phyloP scores from a whole-genome alignment of 345 rosid genomes.

The Salix dunnii region DNA sequence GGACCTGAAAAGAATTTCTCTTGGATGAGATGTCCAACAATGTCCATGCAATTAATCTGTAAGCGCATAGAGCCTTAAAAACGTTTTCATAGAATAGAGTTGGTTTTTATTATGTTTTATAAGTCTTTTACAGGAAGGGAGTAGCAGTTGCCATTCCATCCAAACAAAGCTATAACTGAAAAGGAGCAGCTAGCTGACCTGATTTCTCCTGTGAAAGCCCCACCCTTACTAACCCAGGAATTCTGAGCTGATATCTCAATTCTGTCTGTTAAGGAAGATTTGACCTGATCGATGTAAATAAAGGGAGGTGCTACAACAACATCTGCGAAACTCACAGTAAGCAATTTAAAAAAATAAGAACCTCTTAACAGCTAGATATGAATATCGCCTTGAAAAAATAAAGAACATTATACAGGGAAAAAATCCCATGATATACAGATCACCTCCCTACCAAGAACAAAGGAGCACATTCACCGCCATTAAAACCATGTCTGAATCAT shows the following conservation, averaged over 20 bases:
- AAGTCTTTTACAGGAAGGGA: background rate
- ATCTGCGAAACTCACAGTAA: constrained; percentile 46
- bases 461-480: background rate
- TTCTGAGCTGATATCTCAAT: constrained; percentile 88
- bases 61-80: background rate
- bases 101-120: background rate
- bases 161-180: background rate
- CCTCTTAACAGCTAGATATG: background rate
- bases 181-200: constrained; percentile 43
- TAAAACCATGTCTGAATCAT: background rate
- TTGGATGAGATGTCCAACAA: background rate
- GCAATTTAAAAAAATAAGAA: background rate
- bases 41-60: background rate
- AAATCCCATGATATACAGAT: background rate
- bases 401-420: background rate
- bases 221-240: constrained; percentile 96
- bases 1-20: background rate
- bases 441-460: background rate
- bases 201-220: constrained; percentile 99
- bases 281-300: constrained; percentile 83
- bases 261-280: constrained; percentile 55
- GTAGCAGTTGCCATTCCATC: background rate
- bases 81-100: background rate
- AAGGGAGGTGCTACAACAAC: constrained; percentile 97
- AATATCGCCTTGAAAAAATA: background rate